These are phyloP conservation scores for Tricladium varicosporioides DNA, from an alignment of 2,329 filamentous ascomycete species.

Conservation along the genomic window DNA sequence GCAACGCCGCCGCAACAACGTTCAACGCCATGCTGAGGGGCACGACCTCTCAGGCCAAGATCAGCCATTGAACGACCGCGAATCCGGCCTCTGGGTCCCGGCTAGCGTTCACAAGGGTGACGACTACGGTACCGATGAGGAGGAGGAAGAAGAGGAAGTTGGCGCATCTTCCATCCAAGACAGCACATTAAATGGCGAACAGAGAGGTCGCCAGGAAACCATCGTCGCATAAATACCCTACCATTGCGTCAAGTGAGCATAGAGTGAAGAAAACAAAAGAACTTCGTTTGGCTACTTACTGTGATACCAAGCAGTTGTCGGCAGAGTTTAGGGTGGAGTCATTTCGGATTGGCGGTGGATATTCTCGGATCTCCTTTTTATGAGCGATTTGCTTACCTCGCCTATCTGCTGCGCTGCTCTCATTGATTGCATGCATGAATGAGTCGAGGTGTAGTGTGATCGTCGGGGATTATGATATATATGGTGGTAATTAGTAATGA, in stretches of 20 bases:
- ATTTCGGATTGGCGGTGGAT: constrained; percentile 23
- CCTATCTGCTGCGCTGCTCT: not conserved
- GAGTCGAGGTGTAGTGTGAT: not conserved
- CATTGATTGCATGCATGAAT: not conserved
- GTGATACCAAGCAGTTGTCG: not conserved
- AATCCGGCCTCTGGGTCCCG: constrained; percentile 78
- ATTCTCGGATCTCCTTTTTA: constrained; percentile 25
- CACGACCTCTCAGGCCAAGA: constrained; percentile 84
- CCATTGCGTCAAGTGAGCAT: not conserved
- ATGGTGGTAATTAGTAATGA: not conserved
- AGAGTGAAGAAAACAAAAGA: constrained; percentile 2
- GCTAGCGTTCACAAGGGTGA: constrained; percentile 61
- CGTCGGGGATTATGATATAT: not conserved
- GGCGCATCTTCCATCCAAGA: constrained; percentile 52
- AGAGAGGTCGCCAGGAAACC: constrained; percentile 50
- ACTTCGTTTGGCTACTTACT: not conserved
- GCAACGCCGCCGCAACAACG: constrained; percentile 75
- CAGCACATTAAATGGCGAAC: constrained; percentile 54
- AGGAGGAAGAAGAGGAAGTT: constrained; percentile 57
- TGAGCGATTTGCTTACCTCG: constrained; percentile 5
- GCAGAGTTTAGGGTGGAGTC: constrained; percentile 7
- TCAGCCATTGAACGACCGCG: constrained; percentile 70
- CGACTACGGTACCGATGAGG: constrained; percentile 38
- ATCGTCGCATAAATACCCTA: constrained; percentile 34
- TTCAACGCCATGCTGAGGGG: constrained; percentile 66